Base-by-base conservation (phyloP, 2,329 filamentous ascomycete genomes). In the Fusarium acutatum region DNA sequence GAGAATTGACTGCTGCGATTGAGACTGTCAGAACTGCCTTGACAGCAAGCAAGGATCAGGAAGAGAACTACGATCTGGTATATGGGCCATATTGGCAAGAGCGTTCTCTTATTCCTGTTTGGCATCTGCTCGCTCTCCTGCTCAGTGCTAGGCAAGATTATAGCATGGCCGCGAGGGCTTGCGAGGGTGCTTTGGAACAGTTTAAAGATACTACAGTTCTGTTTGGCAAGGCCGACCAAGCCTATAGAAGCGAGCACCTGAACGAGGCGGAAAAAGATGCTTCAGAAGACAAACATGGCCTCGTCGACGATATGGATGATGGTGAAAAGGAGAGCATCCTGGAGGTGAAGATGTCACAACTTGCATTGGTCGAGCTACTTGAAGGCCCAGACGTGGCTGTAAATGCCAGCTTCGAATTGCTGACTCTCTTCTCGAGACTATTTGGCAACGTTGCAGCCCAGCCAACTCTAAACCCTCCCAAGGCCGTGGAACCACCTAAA, bases 281-380 rank as follows among this genome's bases (percentile, higher is more conserved):
- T 7, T 52, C 72, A 10, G 71, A 74, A 13, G 77, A 79, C 17
- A 67, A 75, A 24, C 80, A 78, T 71, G 90, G 91, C 7, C 79
- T 94, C 52, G 88, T 97, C 2, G 93, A 96, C 73, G 90, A 93
- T 49, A 94, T 98, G 90, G 92, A 94, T 71, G 90, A 91, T 65
- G 90, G 91, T 32, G 95, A 98, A 79, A 97, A 95, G 79, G 94
- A 95, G 81, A 89, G 90, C 54, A 92, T 99, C 46, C 83, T 99
- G n/a, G 94, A 98, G 81, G 91, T 98, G 69, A 97, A 97, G 81
- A 97, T 98, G 90, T 98, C 96, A 17, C 95, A 98, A 78, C 86
- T 99, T 67, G 89, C 93, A 8, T 88, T 99, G 26, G 83, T 96
- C 7, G 96, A 98, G 82, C 84, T 96, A 22, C 84, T 94, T 7